These are phyloP conservation scores for Stemphylium beticola DNA, from an alignment of 2,329 filamentous ascomycete species.

Conservation along the genomic window DNA sequence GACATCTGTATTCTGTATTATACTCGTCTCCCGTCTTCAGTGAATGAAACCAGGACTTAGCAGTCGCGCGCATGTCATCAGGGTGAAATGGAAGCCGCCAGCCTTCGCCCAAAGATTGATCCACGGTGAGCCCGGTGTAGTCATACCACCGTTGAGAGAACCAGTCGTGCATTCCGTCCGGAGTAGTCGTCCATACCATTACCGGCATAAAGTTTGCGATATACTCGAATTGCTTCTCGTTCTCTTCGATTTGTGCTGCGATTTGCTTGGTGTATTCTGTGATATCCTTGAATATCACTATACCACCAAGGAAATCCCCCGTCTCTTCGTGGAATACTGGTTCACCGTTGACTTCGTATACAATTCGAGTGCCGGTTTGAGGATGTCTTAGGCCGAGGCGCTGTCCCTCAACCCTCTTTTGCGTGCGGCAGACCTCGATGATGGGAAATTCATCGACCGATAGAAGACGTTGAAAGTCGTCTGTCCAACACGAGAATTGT, in stretches of 20 bases:
- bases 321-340: conserved; percentile 69
- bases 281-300: conserved; percentile 75
- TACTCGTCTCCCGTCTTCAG: conserved; percentile 70
- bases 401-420: conserved; percentile 63
- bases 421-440: conserved; percentile 66
- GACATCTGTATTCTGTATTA: conserved; percentile 73
- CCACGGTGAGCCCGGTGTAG: conserved; percentile 71
- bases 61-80: conserved; percentile 68
- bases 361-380: conserved; percentile 58
- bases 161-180: conserved; percentile 72
- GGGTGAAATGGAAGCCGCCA: conserved; percentile 72
- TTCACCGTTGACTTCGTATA: conserved; percentile 72
- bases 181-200: conserved; percentile 73
- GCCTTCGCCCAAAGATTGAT: conserved; percentile 66
- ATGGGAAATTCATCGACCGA: conserved; percentile 70
- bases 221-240: conserved; percentile 75
- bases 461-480: conserved; percentile 68
- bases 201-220: conserved; percentile 70
- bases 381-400: conserved; percentile 67
- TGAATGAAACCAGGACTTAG: conserved; percentile 65
- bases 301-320: conserved; percentile 74
- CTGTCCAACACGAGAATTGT: conserved; percentile 67
- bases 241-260: conserved; percentile 70
- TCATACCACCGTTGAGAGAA: conserved; percentile 79
- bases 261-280: conserved; percentile 74